phyloP scores from a whole-genome alignment of 352 stramenopile species.

The Phytopythium mirpurense region DNA sequence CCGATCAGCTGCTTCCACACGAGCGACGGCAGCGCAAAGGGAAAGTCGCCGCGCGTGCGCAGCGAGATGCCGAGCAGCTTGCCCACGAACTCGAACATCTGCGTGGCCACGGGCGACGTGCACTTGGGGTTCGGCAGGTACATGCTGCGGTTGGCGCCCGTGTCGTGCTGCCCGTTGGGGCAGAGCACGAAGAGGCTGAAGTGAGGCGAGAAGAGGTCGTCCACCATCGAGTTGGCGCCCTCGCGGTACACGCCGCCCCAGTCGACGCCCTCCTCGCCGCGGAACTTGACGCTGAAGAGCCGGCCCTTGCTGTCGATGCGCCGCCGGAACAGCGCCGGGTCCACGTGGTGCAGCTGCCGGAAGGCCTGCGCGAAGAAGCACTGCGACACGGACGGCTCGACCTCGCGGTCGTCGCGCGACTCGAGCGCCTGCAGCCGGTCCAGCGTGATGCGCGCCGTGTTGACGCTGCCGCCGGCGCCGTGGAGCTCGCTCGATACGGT shows the following conservation, averaged over 20 bases:
- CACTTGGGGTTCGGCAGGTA: conserved; percentile 88
- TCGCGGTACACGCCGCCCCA: conserved; percentile 88
- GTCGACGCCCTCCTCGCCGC: conserved; percentile 84
- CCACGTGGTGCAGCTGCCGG: conserved; percentile 81
- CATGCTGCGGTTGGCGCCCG: conserved; percentile 80
- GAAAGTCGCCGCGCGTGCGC: conserved; percentile 89
- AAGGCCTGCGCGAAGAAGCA: conserved; percentile 95
- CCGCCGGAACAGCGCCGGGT: conserved; percentile 78
- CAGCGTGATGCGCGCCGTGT: conserved; percentile 76
- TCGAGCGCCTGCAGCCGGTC: conserved; percentile 83
- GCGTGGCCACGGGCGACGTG: conserved; percentile 79
- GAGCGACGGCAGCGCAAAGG: conserved; percentile 88
- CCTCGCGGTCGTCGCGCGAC: conserved; percentile 81
- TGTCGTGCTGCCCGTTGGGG: conserved; percentile 85
- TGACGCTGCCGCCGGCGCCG: conserved; percentile 38
- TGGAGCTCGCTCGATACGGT: conserved; percentile 41
- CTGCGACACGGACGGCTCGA: conserved; percentile 84
- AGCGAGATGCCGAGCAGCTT: conserved; percentile 94
- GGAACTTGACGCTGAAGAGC: conserved; percentile 88
- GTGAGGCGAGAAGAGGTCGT: conserved; percentile 83
- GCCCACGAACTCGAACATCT: conserved; percentile 94
- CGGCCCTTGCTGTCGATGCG: conserved; percentile 88
- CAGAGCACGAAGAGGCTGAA: conserved; percentile 85
- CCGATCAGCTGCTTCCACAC: conserved; percentile 92
- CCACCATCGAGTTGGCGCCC: conserved; percentile 85